Evolutionary conservation across 495 filamentous ascomycete genomes (phyloP).

Genomic region (Pseudevernia furfuracea): DNA sequence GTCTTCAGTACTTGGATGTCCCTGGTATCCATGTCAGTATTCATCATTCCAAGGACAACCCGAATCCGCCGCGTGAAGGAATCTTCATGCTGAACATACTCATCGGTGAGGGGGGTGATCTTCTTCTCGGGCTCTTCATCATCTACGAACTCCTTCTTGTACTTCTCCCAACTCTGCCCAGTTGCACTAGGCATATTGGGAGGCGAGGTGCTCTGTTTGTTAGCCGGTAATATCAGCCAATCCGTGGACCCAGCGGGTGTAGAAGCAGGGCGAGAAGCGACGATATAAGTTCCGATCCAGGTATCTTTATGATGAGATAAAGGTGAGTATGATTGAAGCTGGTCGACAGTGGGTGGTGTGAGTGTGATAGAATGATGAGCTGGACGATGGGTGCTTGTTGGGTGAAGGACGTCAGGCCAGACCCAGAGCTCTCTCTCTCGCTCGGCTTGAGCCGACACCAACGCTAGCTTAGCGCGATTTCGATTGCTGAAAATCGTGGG

Average conservation of each 20-base stretch:
- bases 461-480: constrained; percentile 20
- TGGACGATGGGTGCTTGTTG: constrained; percentile 27
- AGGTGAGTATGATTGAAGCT: background rate
- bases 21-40: constrained; percentile 38
- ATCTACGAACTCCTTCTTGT: constrained; percentile 89
- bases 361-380: constrained; percentile 32
- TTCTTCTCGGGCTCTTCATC: constrained; percentile 99
- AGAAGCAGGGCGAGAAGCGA: background rate
- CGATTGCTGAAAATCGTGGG: constrained; percentile 40
- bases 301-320: background rate
- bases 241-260: background rate
- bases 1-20: constrained; percentile 99
- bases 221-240: background rate
- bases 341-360: constrained; percentile 28
- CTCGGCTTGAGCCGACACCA: constrained; percentile 21
- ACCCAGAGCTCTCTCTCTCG: constrained; percentile 27
- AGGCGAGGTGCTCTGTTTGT: constrained; percentile 6
- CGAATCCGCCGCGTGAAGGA: background rate
- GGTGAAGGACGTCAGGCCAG: constrained; percentile 37
- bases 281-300: background rate
- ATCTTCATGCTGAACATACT: constrained; percentile 50
- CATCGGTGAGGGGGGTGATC: constrained; percentile 90
- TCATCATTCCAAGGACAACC: constrained; percentile 12
- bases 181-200: constrained; percentile 77
- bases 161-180: constrained; percentile 95